These are phyloP conservation scores for Candida xiaguanensis DNA, from an alignment of 805 yeast genomes.

Conservation along the genomic window DNA sequence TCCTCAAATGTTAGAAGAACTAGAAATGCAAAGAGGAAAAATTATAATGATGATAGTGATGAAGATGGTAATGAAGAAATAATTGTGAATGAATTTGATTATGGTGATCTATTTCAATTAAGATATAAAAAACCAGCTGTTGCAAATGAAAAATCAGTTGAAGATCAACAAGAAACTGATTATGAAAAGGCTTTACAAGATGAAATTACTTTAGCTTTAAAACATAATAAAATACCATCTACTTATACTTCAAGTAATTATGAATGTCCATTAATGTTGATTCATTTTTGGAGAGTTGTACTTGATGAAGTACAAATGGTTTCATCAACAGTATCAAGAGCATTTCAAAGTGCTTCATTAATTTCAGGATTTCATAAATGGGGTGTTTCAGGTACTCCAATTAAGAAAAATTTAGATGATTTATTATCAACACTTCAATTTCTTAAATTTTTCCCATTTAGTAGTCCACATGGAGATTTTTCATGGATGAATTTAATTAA, in stretches of 20 bases:
- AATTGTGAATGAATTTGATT: conserved; percentile 14
- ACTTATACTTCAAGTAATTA: conserved; percentile 40
- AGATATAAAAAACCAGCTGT: conserved; percentile 23
- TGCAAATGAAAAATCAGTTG: conserved; percentile 22
- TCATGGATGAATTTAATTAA: conserved; percentile 36
- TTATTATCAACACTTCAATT: conserved; percentile 69
- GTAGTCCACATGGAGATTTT: conserved; percentile 33
- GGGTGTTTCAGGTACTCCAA: conserved; percentile 97
- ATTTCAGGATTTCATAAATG: conserved; percentile 87
- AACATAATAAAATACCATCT: conserved; percentile 23
- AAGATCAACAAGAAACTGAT: conserved; percentile 22
- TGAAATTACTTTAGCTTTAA: conserved; percentile 26
- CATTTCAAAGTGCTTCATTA: conserved; percentile 74
- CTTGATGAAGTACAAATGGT: conserved; percentile 96
- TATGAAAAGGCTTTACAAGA: conserved; percentile 31
- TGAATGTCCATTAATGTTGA: conserved; percentile 75
- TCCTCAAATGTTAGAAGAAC: conserved; percentile 55
- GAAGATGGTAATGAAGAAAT: conserved; percentile 16
- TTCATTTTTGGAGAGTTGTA: conserved; percentile 86
- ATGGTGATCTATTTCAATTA: conserved; percentile 24
- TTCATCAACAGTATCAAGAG: conserved; percentile 64
- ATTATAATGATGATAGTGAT: conserved; percentile 6
- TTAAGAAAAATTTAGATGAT: conserved; percentile 62
- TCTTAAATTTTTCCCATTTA: conserved; percentile 64
- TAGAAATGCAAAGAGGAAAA: conserved; percentile 23